Evolutionary conservation across 106 monocot genomes (phyloP).

Genomic region (Acorus gramineus): DNA sequence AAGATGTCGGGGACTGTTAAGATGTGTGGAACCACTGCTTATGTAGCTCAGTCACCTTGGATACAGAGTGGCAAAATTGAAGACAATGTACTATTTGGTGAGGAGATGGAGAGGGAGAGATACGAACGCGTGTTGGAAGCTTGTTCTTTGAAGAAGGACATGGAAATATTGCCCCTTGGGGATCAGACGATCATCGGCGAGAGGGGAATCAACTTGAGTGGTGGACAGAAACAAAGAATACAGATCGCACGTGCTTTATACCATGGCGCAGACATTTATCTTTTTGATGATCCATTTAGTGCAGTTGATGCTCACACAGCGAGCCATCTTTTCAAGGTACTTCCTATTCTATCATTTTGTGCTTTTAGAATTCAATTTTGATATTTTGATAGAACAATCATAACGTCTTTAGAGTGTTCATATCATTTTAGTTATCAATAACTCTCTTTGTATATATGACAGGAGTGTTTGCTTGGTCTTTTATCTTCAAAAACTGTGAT

Average conservation of each 20-base stretch:
- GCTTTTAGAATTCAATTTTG: too few species aligned
- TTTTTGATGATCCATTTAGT: conserved; percentile 95
- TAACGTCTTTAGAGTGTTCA: too few species aligned
- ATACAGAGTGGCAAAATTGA: conserved; percentile 93
- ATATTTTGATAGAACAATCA: too few species aligned
- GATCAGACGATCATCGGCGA: conserved; percentile 90
- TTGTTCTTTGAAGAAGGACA: conserved; percentile 79
- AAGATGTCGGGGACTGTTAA: conserved; percentile 54
- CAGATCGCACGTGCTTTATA: conserved; percentile 93
- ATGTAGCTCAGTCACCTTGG: conserved; percentile 92
- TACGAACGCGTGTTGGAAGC: conserved; percentile 60
- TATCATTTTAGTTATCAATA: too few species aligned
- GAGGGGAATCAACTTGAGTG: conserved; percentile 91
- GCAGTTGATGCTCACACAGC: conserved; percentile 94
- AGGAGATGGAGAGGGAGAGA: conserved; percentile 61
- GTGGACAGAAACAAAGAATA: conserved; percentile 92
- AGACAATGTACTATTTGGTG: conserved; percentile 83
- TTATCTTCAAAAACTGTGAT: too few species aligned
- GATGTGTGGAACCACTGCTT: conserved; percentile 59
- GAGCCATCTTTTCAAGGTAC: conserved; percentile 86
- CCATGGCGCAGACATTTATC: conserved; percentile 76
- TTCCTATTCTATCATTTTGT: background rate
- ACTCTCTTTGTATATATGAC: too few species aligned
- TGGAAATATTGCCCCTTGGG: conserved; percentile 79
- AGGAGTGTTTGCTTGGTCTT: too few species aligned